phyloP scores from a whole-genome alignment of 352 stramenopile species.

The Elongisporangium senticosum region DNA sequence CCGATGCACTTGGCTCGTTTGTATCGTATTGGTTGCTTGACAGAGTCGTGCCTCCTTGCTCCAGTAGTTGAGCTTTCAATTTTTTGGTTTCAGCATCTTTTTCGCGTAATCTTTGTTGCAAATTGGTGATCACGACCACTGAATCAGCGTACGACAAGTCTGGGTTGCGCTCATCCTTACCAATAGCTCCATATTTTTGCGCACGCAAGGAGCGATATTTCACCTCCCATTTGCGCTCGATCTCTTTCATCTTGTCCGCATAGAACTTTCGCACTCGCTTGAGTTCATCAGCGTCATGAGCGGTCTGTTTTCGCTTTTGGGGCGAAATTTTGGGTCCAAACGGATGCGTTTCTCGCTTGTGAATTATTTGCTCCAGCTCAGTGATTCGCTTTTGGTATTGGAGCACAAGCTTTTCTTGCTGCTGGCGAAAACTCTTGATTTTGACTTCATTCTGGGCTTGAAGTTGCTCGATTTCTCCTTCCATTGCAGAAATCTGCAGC shows the following conservation, averaged over 20 bases:
- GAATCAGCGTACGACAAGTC: constrained; percentile 27
- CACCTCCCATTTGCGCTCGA: constrained; percentile 68
- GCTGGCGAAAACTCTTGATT: constrained; percentile 65
- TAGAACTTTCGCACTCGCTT: constrained; percentile 67
- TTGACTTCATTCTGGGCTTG: constrained; percentile 51
- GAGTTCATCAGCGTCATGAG: constrained; percentile 25
- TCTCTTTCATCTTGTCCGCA: constrained; percentile 64
- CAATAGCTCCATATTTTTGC: constrained; percentile 11
- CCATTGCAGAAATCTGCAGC: constrained; percentile 31
- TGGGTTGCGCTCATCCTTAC: constrained; percentile 7
- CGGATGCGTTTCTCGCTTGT: neutral
- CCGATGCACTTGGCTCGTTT: neutral
- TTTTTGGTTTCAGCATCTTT: constrained; percentile 9
- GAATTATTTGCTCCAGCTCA: constrained; percentile 39
- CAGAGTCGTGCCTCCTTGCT: constrained; percentile 1
- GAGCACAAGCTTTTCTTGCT: constrained; percentile 70
- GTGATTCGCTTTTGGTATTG: constrained; percentile 63
- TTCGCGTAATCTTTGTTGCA: constrained; percentile 21
- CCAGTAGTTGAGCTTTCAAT: constrained; percentile 12
- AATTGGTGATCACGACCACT: constrained; percentile 30
- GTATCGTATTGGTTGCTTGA: neutral
- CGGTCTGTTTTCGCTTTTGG: constrained; percentile 4
- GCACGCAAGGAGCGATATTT: constrained; percentile 60
- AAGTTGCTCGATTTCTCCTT: constrained; percentile 40
- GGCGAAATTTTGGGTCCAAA: constrained; percentile 1